A percentile compares a stretch with the other conserved stretches of the same genome.
Evolutionary conservation across 345 rosid genomes (phyloP).

Genomic region (Anacardium occidentale): DNA sequence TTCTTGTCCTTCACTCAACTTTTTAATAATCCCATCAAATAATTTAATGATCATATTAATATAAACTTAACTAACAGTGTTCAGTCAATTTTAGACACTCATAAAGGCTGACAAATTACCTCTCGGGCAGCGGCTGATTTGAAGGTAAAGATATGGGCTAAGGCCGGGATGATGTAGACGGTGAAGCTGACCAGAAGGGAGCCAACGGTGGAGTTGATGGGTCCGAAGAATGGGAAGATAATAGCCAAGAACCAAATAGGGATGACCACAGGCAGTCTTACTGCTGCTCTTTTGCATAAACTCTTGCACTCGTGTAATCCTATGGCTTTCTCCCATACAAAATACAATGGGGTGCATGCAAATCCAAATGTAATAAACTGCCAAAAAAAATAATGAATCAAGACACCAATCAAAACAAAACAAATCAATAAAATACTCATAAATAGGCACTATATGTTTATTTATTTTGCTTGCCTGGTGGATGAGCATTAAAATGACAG

Average conservation of each 20-base stretch:
- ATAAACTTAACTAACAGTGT: background rate
- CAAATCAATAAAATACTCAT: background rate
- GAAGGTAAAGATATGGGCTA: conserved; percentile 91
- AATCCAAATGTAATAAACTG: conserved; percentile 97
- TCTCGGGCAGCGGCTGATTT: conserved; percentile 82
- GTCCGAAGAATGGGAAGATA: conserved; percentile 95
- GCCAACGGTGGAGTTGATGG: conserved; percentile 95
- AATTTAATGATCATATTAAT: background rate
- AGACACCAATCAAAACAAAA: background rate
- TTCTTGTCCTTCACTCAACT: conserved; percentile 16
- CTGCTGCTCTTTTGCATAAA: conserved; percentile 90
- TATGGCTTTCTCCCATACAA: conserved; percentile 99
- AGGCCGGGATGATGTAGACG: conserved; percentile 94
- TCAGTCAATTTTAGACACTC: conserved; percentile 21
- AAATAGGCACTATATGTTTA: no score
- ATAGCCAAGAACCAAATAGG: conserved; percentile 97
- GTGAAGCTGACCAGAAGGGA: conserved; percentile 99
- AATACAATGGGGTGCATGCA: conserved; percentile 93
- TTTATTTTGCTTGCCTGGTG: conserved; percentile 61
- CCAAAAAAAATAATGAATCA: background rate
- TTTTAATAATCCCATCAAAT: background rate
- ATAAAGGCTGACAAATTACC: conserved; percentile 31
- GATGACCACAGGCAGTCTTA: conserved; percentile 86
- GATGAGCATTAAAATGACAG: conserved; percentile 90
- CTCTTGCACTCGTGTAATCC: conserved; percentile 96